Conservation (phyloP, 108 stramenopile species). For the Tribonema minus region DNA sequence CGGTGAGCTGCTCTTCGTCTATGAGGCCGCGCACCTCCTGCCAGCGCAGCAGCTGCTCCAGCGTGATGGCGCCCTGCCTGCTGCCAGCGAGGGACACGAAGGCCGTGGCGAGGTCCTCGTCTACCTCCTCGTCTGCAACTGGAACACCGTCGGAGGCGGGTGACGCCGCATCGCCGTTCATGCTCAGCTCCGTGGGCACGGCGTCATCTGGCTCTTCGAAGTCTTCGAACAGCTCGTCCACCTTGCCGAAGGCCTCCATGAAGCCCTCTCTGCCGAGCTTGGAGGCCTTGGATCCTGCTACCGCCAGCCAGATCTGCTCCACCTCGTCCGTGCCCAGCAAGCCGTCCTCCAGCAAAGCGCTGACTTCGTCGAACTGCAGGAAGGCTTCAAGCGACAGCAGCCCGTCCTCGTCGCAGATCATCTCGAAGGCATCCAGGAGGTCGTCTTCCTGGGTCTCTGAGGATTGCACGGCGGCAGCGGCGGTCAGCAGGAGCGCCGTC, state of each 20-base stretch:
- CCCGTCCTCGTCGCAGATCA: not conserved
- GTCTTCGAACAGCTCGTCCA: not conserved
- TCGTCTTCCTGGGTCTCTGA: slow-evolving; percentile 4
- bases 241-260: slow-evolving; percentile 11
- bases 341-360: slow-evolving; percentile 3
- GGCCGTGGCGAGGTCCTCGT: not conserved
- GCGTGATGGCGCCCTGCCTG: not conserved
- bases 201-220: not conserved
- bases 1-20: too few relatives aligned
- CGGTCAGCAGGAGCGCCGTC: not conserved
- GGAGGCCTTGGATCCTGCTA: not conserved
- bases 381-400: slow-evolving; percentile 1
- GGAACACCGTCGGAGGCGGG: not conserved
- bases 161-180: not conserved
- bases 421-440: not conserved
- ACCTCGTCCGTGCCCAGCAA: not conserved
- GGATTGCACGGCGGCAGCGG: slow-evolving; percentile 4
- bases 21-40: too few relatives aligned
- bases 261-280: slow-evolving; percentile 1
- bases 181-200: not conserved
- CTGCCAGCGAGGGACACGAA: not conserved
- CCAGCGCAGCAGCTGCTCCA: not conserved
- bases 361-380: slow-evolving; percentile 12
- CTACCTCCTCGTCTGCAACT: not conserved
- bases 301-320: slow-evolving; percentile 9